A percentile compares a stretch with the other conserved stretches of the same genome.
These are phyloP conservation scores for Cubamyces lactineus DNA, from an alignment of 768 basidiomycete species.

Conservation along the genomic window DNA sequence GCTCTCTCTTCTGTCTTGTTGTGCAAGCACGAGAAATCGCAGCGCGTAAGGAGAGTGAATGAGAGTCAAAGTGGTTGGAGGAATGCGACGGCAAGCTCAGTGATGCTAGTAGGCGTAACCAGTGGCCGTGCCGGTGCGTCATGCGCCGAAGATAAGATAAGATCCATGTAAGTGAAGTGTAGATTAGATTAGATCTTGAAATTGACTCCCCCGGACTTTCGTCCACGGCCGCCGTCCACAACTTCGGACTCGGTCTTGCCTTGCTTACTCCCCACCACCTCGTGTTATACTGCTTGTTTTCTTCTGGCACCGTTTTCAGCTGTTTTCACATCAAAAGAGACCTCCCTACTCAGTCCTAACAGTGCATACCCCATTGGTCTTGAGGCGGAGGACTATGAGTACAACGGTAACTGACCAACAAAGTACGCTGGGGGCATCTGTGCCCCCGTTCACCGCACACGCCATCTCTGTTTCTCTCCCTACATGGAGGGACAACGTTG, in stretches of 20 bases:
- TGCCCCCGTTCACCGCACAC: slow-evolving; percentile 76
- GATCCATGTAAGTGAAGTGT: background rate
- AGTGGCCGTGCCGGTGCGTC: too few relatives aligned
- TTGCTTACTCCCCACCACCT: background rate
- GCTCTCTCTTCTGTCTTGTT: too few relatives aligned
- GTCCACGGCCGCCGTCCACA: background rate
- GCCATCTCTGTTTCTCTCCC: slow-evolving; percentile 96
- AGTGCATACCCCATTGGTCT: background rate
- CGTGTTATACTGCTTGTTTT: background rate
- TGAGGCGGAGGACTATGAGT: background rate
- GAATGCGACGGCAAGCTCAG: too few relatives aligned
- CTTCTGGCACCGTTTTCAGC: too few relatives aligned
- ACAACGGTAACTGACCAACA: slow-evolving; percentile 13
- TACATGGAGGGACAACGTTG: slow-evolving; percentile 89
- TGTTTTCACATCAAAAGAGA: too few relatives aligned
- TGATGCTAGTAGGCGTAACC: too few relatives aligned
- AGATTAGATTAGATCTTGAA: slow-evolving; percentile 3
- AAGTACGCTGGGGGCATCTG: slow-evolving; percentile 48
- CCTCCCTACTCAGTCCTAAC: too few relatives aligned
- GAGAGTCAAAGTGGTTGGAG: too few relatives aligned
- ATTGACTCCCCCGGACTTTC: slow-evolving; percentile 3
- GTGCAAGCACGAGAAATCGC: too few relatives aligned
- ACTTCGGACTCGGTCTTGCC: background rate
- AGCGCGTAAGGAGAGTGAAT: background rate
- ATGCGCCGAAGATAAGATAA: background rate